Evolutionary conservation across 768 basidiomycete species (phyloP).

Genomic region (Boletus rex-veris): DNA sequence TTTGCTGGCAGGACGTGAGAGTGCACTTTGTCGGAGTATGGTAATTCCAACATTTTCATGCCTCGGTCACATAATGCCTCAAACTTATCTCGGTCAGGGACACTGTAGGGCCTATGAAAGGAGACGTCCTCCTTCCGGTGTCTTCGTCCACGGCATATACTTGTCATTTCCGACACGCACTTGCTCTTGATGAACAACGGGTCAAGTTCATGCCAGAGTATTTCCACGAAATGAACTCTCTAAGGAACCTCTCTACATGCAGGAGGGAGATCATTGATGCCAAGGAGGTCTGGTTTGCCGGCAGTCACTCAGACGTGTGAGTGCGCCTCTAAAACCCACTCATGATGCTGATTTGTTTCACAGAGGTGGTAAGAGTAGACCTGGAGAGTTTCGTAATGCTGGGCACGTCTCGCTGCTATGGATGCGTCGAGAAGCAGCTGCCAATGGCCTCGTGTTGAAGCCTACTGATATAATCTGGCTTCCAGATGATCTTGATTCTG

Average conservation of each 20-base stretch:
- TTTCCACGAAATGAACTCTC: constrained; percentile 24
- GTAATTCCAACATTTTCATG: neutral
- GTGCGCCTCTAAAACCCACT: neutral
- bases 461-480: constrained; percentile 28
- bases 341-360: neutral
- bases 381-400: constrained; percentile 18
- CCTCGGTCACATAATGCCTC: too few species aligned
- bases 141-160: neutral
- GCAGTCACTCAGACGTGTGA: constrained; percentile 37
- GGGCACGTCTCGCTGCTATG: constrained; percentile 28
- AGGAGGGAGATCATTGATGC: constrained; percentile 20
- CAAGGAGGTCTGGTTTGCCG: constrained; percentile 68
- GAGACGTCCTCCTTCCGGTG: constrained; percentile 1
- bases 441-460: constrained; percentile 23
- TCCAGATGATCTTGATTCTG: constrained; percentile 24
- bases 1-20: constrained; percentile 12
- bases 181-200: constrained; percentile 13
- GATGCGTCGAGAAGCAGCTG: constrained; percentile 33
- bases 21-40: constrained; percentile 6
- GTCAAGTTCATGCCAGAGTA: constrained; percentile 51
- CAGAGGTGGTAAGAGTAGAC: constrained; percentile 24
- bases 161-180: constrained; percentile 14
- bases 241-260: constrained; percentile 1
- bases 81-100: constrained; percentile 1
- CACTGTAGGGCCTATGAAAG: constrained; percentile 4